Evolutionary conservation across 352 stramenopile species (phyloP).

Genomic region (Phytophthora cactorum): DNA sequence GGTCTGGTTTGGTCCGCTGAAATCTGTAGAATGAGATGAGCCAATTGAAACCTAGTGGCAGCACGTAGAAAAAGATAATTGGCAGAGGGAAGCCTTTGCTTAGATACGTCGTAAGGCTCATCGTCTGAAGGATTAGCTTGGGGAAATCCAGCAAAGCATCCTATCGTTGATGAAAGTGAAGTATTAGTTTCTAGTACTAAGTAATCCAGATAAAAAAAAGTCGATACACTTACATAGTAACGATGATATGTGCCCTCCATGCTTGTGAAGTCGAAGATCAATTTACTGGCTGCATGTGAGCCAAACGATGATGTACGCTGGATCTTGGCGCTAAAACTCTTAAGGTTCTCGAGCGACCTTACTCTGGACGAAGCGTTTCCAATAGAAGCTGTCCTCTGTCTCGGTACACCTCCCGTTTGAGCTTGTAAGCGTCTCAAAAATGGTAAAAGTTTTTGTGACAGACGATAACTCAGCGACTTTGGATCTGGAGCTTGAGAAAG

Average conservation of each 20-base stretch:
- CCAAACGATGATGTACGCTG: conserved; percentile 18
- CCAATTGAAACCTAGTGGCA: conserved; percentile 49
- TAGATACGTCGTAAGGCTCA: conserved; percentile 45
- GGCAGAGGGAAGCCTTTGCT: conserved; percentile 48
- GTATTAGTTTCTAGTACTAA: not conserved
- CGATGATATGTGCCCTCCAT: conserved; percentile 48
- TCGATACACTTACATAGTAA: conserved; percentile 39
- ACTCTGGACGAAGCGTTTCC: not conserved
- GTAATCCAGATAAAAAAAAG: not conserved
- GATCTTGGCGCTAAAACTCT: conserved; percentile 13
- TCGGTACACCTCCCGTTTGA: conserved; percentile 4
- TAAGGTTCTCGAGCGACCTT: conserved; percentile 19
- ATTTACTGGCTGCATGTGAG: conserved; percentile 18
- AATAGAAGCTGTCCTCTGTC: not conserved
- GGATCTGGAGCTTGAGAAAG: conserved; percentile 25
- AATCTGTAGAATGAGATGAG: conserved; percentile 60
- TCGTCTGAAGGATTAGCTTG: conserved; percentile 54
- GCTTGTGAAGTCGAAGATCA: conserved; percentile 38
- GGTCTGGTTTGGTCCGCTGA: conserved; percentile 42
- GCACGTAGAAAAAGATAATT: conserved; percentile 48
- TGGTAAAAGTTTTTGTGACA: conserved; percentile 24
- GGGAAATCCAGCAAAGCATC: conserved; percentile 39
- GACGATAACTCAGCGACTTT: conserved; percentile 22
- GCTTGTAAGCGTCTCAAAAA: conserved; percentile 21
- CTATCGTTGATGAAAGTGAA: conserved; percentile 9